These are phyloP conservation scores for Trametes meyenii DNA, from an alignment of 768 basidiomycete genomes.

Conservation along the genomic window DNA sequence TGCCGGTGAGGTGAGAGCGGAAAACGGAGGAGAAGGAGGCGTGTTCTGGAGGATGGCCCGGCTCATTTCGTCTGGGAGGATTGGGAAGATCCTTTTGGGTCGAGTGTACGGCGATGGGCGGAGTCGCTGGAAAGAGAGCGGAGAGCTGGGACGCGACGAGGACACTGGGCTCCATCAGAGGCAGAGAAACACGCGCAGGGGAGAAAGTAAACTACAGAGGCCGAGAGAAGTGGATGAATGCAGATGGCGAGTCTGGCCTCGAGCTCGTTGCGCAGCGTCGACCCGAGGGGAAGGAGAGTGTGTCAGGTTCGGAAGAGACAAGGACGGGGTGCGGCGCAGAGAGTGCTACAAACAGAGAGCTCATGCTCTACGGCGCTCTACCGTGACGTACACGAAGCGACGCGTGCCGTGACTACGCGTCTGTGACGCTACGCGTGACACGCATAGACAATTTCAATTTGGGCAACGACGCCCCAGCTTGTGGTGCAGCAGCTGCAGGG, in stretches of 20 bases:
- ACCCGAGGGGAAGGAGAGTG: constrained; percentile 14
- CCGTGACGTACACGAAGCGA: not conserved
- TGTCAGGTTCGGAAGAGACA: no score
- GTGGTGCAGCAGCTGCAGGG: not conserved
- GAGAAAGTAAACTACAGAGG: not conserved
- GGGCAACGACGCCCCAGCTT: no score
- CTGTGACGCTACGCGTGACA: not conserved
- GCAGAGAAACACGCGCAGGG: constrained; percentile 7
- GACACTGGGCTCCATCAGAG: constrained; percentile 27
- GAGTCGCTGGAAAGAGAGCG: constrained; percentile 56
- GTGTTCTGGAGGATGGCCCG: constrained; percentile 65
- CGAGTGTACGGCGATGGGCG: constrained; percentile 59
- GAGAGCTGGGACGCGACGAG: constrained; percentile 47
- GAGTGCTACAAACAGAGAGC: no score
- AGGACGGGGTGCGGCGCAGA: no score
- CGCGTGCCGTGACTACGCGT: not conserved
- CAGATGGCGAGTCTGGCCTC: no score
- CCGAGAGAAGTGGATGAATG: not conserved
- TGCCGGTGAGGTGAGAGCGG: constrained; percentile 58
- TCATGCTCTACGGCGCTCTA: no score
- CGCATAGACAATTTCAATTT: no score
- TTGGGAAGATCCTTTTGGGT: constrained; percentile 54
- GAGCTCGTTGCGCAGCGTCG: not conserved
- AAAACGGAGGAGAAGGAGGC: constrained; percentile 65
- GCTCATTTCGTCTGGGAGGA: constrained; percentile 35